phyloP scores from a whole-genome alignment of 179 eudicot species.

The Drosera spatulata region DNA sequence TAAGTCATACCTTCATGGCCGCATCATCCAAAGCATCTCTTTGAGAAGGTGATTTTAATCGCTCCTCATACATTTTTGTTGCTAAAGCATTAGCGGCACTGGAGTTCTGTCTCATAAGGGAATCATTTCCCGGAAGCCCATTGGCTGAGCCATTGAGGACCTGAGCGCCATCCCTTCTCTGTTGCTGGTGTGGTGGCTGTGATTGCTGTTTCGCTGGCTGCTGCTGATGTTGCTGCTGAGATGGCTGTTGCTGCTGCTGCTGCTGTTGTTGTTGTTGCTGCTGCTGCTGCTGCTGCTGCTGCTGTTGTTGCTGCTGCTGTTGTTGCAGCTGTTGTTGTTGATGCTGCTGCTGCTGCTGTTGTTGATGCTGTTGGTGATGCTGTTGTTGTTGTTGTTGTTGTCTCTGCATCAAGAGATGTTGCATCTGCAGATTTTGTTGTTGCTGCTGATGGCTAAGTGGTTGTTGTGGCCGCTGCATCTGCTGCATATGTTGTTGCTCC shows the following conservation, averaged over 20 bases:
- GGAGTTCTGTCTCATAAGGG: conserved; percentile 62
- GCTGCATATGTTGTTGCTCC: conserved; percentile 69
- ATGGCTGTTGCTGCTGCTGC: conserved; percentile 36
- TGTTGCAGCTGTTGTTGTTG: conserved; percentile 22
- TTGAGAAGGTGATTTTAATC: conserved; percentile 63
- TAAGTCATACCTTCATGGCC: conserved; percentile 53
- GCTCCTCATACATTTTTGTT: conserved; percentile 93
- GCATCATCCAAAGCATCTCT: conserved; percentile 84
- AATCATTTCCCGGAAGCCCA: conserved; percentile 59
- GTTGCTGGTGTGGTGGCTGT: conserved; percentile 57
- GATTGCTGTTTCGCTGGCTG: conserved; percentile 14
- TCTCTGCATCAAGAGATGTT: conserved; percentile 47
- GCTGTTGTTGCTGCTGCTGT: conserved; percentile 40
- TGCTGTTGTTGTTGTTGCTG: conserved; percentile 49
- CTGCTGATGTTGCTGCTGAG: conserved; percentile 52
- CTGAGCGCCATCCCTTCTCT: conserved; percentile 63
- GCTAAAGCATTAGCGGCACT: conserved; percentile 83
- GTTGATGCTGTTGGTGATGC: conserved; percentile 58
- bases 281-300: conserved; percentile 43
- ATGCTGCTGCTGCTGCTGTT: conserved; percentile 49
- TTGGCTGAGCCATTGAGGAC: conserved; percentile 60
- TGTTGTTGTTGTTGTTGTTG: conserved; percentile 32
- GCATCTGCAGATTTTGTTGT: conserved; percentile 46
- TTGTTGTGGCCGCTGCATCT: conserved; percentile 32
- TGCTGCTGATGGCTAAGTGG: conserved; percentile 23